Conservation (phyloP, 768 basidiomycete genomes). For the Lanmaoa rubissima region DNA sequence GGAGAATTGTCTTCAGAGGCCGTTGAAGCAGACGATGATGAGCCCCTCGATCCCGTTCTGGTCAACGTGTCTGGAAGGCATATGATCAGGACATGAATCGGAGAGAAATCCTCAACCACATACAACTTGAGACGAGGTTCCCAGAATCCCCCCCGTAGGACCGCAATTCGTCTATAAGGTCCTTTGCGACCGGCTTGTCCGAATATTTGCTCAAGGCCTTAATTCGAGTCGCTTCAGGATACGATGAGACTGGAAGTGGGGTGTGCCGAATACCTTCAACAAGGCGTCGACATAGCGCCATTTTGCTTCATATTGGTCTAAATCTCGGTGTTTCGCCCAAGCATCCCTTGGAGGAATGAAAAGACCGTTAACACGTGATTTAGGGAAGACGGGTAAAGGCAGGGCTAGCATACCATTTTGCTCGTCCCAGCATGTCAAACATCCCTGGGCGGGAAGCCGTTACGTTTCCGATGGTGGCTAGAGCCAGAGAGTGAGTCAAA, state of each 20-base stretch:
- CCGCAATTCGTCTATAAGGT: constrained; percentile 74
- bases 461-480: constrained; percentile 91
- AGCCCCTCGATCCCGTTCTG: constrained; percentile 47
- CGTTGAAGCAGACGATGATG: constrained; percentile 66
- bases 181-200: constrained; percentile 73
- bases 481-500: constrained; percentile 4
- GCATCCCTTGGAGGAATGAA: constrained; percentile 64
- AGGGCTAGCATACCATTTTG: constrained; percentile 73
- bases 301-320: constrained; percentile 78
- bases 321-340: constrained; percentile 90
- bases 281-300: constrained; percentile 87
- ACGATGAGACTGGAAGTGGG: background rate
- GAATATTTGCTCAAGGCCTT: constrained; percentile 82
- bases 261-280: constrained; percentile 55
- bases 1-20: constrained; percentile 41
- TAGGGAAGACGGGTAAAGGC: background rate
- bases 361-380: constrained; percentile 23
- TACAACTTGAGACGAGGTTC: constrained; percentile 67
- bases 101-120: constrained; percentile 10
- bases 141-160: constrained; percentile 69
- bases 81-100: background rate
- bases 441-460: constrained; percentile 75
- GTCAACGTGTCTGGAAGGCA: constrained; percentile 33
- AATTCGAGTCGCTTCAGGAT: background rate
- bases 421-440: constrained; percentile 88